Conservation (phyloP, 2,329 filamentous ascomycete species). For the Colletotrichum sp. region DNA sequence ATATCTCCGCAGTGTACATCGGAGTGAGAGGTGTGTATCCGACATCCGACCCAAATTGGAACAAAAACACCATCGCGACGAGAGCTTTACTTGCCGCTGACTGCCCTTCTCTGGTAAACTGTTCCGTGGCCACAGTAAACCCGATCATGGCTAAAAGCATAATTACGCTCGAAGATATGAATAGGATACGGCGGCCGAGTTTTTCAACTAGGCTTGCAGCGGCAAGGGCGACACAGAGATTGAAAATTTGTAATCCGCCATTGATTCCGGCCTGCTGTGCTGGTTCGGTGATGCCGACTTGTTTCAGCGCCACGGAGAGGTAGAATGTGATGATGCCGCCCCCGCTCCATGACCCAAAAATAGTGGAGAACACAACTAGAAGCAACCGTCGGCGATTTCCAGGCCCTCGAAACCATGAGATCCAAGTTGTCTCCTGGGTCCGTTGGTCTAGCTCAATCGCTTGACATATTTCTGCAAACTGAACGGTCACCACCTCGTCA, state of each 20-base stretch:
- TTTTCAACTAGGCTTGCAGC: slow-evolving; percentile 30
- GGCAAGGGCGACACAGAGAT: slow-evolving; percentile 26
- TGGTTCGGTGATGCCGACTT: slow-evolving; percentile 24
- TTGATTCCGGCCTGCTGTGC: slow-evolving; percentile 28
- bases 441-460: background rate
- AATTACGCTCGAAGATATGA: slow-evolving; percentile 24
- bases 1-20: background rate
- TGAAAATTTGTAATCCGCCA: slow-evolving; percentile 31
- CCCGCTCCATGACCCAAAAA: slow-evolving; percentile 29
- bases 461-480: background rate
- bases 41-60: background rate
- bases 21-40: background rate
- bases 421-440: background rate
- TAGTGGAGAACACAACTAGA: background rate
- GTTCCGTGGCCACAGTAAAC: slow-evolving; percentile 36
- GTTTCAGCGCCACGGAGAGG: slow-evolving; percentile 16
- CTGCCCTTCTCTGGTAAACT: slow-evolving; percentile 29
- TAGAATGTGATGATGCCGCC: slow-evolving; percentile 35
- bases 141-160: slow-evolving; percentile 36
- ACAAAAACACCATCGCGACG: background rate
- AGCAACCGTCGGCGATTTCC: background rate
- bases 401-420: background rate
- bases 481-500: background rate
- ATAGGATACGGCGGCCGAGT: slow-evolving; percentile 27
- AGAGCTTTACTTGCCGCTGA: slow-evolving; percentile 25